Percentiles rank a stretch among this genome's conserved stretches.
Evolutionary conservation across 257 asterid species (phyloP).

Genomic region (Striga asiatica): DNA sequence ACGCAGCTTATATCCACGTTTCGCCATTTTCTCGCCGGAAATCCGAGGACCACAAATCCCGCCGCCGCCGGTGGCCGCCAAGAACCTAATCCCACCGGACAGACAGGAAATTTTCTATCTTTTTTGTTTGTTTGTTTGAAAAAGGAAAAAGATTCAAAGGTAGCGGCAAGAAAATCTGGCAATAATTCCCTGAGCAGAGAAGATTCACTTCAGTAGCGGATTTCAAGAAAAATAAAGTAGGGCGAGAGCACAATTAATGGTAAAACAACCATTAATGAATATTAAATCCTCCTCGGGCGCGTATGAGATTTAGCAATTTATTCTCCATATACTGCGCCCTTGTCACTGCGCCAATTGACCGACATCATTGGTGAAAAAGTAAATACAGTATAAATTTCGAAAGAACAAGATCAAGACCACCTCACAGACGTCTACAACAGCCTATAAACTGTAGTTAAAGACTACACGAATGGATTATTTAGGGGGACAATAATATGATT

Average conservation of each 20-base stretch:
- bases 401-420: too few relatives aligned
- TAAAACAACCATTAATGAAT: too few relatives aligned
- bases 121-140: background rate
- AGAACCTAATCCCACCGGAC: conserved; percentile 15
- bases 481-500: too few relatives aligned
- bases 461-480: too few relatives aligned
- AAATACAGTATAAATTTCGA: background rate
- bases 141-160: conserved; percentile 10
- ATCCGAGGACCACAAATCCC: conserved; percentile 14
- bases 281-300: conserved; percentile 8
- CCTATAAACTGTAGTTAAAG: too few relatives aligned
- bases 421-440: too few relatives aligned
- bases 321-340: background rate
- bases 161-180: conserved; percentile 16
- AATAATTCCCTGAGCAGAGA: conserved; percentile 16
- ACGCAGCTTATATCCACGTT: conserved; percentile 95
- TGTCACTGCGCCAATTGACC: conserved; percentile 18
- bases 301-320: background rate
- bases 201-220: conserved; percentile 31
- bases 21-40: conserved; percentile 43
- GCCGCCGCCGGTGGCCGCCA: conserved; percentile 21
- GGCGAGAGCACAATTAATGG: conserved; percentile 19
- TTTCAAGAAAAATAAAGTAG: conserved; percentile 19
- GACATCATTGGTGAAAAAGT: conserved; percentile 17
- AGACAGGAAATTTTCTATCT: conserved; percentile 11